Percentiles rank a stretch among this genome's conserved stretches.
These are phyloP conservation scores for Penicillium sclerotiorum DNA, from an alignment of 2,329 filamentous ascomycete genomes.

Conservation along the genomic window DNA sequence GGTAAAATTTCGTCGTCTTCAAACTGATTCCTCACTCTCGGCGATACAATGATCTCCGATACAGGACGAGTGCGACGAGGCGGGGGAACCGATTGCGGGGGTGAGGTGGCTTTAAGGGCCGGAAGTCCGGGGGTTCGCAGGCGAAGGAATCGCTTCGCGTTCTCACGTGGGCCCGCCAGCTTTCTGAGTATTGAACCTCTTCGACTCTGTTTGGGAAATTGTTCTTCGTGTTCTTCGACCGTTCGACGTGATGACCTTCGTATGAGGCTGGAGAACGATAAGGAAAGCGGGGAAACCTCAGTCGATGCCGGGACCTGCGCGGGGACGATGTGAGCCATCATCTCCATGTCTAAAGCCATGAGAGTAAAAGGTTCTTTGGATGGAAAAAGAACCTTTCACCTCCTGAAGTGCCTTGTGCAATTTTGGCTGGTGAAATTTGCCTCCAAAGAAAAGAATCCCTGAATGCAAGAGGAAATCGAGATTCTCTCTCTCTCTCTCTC, in stretches of 20 bases:
- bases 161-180: constrained; percentile 50
- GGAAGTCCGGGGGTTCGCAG: constrained; percentile 37
- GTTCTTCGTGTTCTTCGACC: constrained; percentile 26
- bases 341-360: too few species aligned
- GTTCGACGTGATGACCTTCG: constrained; percentile 30
- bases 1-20: not conserved
- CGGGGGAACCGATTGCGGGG: constrained; percentile 26
- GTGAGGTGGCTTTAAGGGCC: constrained; percentile 17
- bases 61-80: constrained; percentile 36
- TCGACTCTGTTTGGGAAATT: constrained; percentile 30
- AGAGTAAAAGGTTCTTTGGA: too few species aligned
- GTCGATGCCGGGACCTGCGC: constrained; percentile 31
- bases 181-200: constrained; percentile 39
- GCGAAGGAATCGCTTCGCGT: constrained; percentile 51
- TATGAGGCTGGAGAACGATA: constrained; percentile 26
- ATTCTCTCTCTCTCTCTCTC: not conserved
- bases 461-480: too few species aligned
- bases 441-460: too few species aligned
- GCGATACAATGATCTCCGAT: constrained; percentile 39
- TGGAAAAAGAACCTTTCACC: too few species aligned
- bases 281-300: constrained; percentile 24
- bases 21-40: constrained; percentile 33
- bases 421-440: too few species aligned
- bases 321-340: constrained; percentile 34
- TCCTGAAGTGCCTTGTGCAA: too few species aligned